phyloP scores from a whole-genome alignment of 225 moss, liverwort and hornwort species.

The Marchantia paleacea region DNA sequence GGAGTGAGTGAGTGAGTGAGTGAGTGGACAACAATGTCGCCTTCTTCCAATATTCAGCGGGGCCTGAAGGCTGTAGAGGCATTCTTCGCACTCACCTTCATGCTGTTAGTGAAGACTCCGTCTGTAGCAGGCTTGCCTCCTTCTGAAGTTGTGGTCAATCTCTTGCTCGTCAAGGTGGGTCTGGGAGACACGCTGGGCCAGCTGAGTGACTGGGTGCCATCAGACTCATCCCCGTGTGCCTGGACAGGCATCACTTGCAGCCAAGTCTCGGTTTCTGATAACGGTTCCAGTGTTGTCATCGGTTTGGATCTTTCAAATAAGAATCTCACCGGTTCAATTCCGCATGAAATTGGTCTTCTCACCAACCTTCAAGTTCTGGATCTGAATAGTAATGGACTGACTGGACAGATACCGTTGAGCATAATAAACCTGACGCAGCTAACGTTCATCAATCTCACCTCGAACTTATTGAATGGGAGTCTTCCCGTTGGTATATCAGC shows the following conservation, averaged over 20 bases:
- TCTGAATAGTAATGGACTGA: conserved; percentile 34
- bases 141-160: conserved; percentile 25
- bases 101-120: not conserved
- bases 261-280: conserved; percentile 10
- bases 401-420: conserved; percentile 29
- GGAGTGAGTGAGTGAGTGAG: not conserved
- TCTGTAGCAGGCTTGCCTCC: not conserved
- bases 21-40: conserved; percentile 1
- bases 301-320: conserved; percentile 48
- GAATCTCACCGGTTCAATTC: conserved; percentile 47
- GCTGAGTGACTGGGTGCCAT: conserved; percentile 30
- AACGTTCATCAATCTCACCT: conserved; percentile 39
- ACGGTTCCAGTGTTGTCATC: conserved; percentile 27
- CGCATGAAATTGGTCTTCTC: conserved; percentile 40
- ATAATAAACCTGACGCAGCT: conserved; percentile 36
- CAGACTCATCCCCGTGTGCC: conserved; percentile 38
- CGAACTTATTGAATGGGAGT: conserved; percentile 44
- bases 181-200: conserved; percentile 30
- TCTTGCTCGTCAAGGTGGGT: conserved; percentile 35
- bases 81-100: not conserved
- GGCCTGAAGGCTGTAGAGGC: not conserved
- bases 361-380: conserved; percentile 36
- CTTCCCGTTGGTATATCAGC: conserved; percentile 37
- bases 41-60: not conserved
- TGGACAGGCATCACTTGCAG: conserved; percentile 44